These are phyloP conservation scores for Phytophthora hibernalis DNA, from an alignment of 352 stramenopile genomes.

Conservation along the genomic window DNA sequence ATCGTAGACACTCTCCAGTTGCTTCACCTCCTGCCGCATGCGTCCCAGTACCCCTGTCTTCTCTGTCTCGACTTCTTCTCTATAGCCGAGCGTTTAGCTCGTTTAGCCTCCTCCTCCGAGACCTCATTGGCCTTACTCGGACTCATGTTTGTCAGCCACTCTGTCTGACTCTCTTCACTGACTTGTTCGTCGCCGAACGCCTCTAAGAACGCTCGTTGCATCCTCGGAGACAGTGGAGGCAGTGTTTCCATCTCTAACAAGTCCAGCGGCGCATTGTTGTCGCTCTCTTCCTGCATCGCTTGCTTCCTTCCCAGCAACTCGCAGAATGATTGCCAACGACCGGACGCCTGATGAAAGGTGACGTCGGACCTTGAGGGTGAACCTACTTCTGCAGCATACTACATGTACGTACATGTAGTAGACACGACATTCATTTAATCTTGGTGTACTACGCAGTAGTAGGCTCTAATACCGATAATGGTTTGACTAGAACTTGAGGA, in stretches of 20 bases:
- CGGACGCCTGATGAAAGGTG: constrained; percentile 5
- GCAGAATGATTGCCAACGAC: constrained; percentile 15
- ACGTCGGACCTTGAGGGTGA: constrained; percentile 15
- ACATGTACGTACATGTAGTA: no score
- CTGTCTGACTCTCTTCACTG: constrained; percentile 6
- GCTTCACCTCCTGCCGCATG: constrained; percentile 65
- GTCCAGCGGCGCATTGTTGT: constrained; percentile 4
- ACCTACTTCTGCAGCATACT: not conserved
- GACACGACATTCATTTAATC: constrained; percentile 6
- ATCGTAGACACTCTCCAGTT: constrained; percentile 55
- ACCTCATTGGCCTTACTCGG: constrained; percentile 25
- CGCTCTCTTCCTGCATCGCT: constrained; percentile 18
- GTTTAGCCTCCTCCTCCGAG: constrained; percentile 30
- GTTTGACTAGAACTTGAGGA: constrained; percentile 44
- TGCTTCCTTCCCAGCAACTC: not conserved
- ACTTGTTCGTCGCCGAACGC: constrained; percentile 30
- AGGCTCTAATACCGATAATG: constrained; percentile 29
- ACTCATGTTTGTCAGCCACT: constrained; percentile 23
- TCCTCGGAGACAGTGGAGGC: constrained; percentile 32
- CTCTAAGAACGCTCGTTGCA: constrained; percentile 31
- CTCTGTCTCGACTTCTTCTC: constrained; percentile 61
- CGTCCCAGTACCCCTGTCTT: constrained; percentile 25
- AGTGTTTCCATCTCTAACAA: constrained; percentile 17
- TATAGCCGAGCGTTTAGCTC: constrained; percentile 62
- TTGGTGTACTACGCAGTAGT: constrained; percentile 34